Conservation (phyloP, 2,329 filamentous ascomycete genomes). For the Cordyceps pruinosa region DNA sequence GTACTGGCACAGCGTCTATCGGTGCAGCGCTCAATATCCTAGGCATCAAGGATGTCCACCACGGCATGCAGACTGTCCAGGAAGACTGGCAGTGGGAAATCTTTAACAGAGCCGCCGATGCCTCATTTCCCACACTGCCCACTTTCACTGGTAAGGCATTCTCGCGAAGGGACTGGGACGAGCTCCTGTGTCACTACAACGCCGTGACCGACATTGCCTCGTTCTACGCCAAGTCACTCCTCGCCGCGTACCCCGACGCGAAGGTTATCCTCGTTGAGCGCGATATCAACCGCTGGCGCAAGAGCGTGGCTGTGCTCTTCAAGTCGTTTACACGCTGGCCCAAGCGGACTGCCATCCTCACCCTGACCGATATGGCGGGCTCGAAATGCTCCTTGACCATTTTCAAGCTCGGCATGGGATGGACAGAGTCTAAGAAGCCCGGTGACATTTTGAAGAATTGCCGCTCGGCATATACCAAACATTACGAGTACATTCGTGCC, state of each 20-base stretch:
- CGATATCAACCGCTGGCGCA: constrained; percentile 19
- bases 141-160: constrained; percentile 18
- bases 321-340: background rate
- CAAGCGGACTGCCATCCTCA: too few species aligned
- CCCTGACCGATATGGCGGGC: background rate
- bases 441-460: constrained; percentile 8
- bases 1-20: constrained; percentile 16
- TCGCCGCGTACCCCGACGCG: constrained; percentile 23
- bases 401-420: background rate
- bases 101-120: background rate
- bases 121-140: constrained; percentile 13
- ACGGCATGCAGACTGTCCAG: background rate
- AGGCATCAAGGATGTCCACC: constrained; percentile 13
- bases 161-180: constrained; percentile 19
- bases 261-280: constrained; percentile 24
- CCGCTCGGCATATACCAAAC: constrained; percentile 19
- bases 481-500: constrained; percentile 22
- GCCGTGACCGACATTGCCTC: constrained; percentile 22
- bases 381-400: background rate
- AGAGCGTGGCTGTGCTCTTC: constrained; percentile 11
- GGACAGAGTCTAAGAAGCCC: background rate
- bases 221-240: constrained; percentile 20
- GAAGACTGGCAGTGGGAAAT: background rate
- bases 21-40: constrained; percentile 11
- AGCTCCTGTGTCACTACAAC: constrained; percentile 19